Base-by-base conservation (phyloP, 2,329 filamentous ascomycete genomes). In the Fusarium mundagurra region DNA sequence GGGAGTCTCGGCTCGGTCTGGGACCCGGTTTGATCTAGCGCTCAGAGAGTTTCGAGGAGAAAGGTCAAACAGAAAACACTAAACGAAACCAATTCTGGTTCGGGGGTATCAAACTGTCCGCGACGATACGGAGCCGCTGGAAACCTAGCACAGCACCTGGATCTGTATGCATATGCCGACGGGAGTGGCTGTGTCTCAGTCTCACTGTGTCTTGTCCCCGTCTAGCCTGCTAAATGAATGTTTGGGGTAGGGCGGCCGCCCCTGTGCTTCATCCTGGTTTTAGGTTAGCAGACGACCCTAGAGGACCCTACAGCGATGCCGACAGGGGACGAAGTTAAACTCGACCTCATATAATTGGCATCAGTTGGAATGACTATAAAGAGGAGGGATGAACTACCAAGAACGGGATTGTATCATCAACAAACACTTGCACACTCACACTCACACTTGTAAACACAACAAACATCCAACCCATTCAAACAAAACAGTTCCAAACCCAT, bases 221-320 rank as follows among this genome's bases (percentile, higher is more conserved):
- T 8, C 44, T 47, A 20, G 44, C 44, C 12, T 54, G 16, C 51
- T 36, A 39, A 20, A 45, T 47, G 34, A 12, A 45, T 47, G 34
- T 54, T 64, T 58, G 41, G 31, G 33, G 59, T 29, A 27, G 45
- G 59, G 53, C 71, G 71, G 71, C 71, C 71, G 71, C 63, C 53
- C 29, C 47, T 55, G 62, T 68, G 71, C 71, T 58, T 74, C 71
- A 74, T 53, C 58, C 67, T 71, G 55, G 71, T 74, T 74, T 73
- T 67, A 72, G 54, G 62, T 59, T 74, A 60, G 57, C 57, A 41
- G 55, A 47, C 47, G 64, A 33, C 63, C 59, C 55, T 48, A 36
- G 55, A 45, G 53, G 60, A n/a, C 59, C 59, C 50, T 48, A 36
- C 45, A 38, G 53, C 48, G 31, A 55, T n/a, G 20, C 24, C 17